Evolutionary conservation across 768 basidiomycete species (phyloP), one percentile per base, ranked within the genome.

Genomic region (Podaxis mareebaensis): DNA sequence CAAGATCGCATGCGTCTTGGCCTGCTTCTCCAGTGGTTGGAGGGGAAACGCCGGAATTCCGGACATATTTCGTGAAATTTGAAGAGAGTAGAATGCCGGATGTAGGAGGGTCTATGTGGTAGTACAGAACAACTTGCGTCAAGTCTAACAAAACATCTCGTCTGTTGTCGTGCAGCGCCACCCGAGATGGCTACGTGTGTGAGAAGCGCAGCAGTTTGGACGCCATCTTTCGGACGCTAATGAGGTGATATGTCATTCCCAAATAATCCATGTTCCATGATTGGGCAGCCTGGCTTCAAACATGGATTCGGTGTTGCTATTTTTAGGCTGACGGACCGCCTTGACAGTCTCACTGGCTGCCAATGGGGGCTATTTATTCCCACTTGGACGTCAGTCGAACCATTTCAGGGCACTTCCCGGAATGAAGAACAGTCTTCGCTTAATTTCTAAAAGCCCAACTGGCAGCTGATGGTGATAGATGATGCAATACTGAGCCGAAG

Each of bases 1-100:
- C 10, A 88, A 73, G 40, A 84, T 72, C 24, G 79, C 88, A 71
- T 90, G 88, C 33, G 71, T 79, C 60, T 71, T 77, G 13, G 75
- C 76, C 39, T 72, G 70, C 56, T 66, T 66, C 65, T 83, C 81
- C 10, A 75, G n/a, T 4, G 53, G 6, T 55, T 20, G 67, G 62
- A 12, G 67, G 64, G 55, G 67, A 40, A 22, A 2, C 39, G n/a
- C 30, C 36, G 26, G 30, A 33, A 49, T 1, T 12, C 11, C 54
- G 22, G 61, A 62, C 61, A 62, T 62, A n/a, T 44, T 38, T 39
- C 36, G 53, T n/a, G 60, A 44, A 44, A 22, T 28, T 33, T 33
- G 40, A 13, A 52, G 39, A 8, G 22, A 28, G 33, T 51, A 12
- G 58, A 38, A 26, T 24, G 12, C 17, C 8, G 24, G 8, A 17